phyloP scores from a whole-genome alignment of 768 basidiomycete species.

The Mycena maculata region DNA sequence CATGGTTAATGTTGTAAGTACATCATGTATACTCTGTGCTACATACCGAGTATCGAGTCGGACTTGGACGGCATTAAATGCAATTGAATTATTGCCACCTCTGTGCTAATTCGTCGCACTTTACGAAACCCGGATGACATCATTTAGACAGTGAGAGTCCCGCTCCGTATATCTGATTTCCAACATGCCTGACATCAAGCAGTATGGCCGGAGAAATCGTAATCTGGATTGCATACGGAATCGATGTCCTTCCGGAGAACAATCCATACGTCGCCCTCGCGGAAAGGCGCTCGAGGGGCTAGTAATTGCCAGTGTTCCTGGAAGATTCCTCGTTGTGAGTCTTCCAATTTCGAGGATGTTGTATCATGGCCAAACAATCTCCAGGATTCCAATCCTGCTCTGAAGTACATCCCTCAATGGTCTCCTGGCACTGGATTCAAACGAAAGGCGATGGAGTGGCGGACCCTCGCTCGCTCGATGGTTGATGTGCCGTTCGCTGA shows the following conservation, averaged over 20 bases:
- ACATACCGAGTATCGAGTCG: no score
- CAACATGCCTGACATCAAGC: no score
- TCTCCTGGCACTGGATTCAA: conserved; percentile 60
- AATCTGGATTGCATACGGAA: conserved; percentile 45
- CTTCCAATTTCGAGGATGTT: background rate
- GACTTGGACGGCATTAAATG: no score
- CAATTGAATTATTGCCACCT: no score
- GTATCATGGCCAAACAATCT: no score
- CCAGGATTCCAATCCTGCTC: conserved; percentile 20
- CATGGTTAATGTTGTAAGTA: no score
- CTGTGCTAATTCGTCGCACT: no score
- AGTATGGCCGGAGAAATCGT: no score
- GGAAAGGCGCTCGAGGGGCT: conserved; percentile 41
- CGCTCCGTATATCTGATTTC: no score
- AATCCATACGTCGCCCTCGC: conserved; percentile 43
- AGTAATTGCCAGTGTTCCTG: conserved; percentile 40
- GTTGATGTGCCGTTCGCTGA: conserved; percentile 52
- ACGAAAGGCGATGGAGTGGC: conserved; percentile 48
- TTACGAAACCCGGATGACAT: no score
- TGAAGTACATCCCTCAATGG: conserved; percentile 50
- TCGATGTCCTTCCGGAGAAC: conserved; percentile 35
- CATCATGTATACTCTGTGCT: no score
- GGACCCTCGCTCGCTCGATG: conserved; percentile 46
- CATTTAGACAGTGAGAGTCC: no score
- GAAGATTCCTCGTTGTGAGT: conserved; percentile 46